phyloP scores from a whole-genome alignment of 2,329 filamentous ascomycete genomes.

The Fusarium chlamydosporum region DNA sequence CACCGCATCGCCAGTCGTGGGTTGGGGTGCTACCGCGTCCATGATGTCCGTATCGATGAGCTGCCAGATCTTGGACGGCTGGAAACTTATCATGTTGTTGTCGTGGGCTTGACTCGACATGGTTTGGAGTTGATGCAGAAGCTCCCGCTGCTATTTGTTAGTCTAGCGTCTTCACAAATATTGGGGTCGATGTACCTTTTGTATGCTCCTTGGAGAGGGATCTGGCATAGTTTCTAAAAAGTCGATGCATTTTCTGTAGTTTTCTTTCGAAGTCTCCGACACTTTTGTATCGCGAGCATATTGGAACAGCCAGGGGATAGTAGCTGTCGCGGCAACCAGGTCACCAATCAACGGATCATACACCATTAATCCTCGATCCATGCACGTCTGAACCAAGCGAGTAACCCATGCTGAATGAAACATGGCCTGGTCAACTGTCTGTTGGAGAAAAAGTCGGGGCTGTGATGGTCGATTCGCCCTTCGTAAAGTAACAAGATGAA shows the following conservation, averaged over 20 bases:
- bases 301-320: constrained; percentile 46
- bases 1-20: constrained; percentile 6
- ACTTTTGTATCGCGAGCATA: constrained; percentile 42
- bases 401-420: constrained; percentile 47
- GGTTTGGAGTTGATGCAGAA: constrained; percentile 32
- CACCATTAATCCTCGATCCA: constrained; percentile 38
- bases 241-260: constrained; percentile 34
- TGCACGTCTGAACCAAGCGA: constrained; percentile 40
- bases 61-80: constrained; percentile 40
- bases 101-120: constrained; percentile 40
- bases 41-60: constrained; percentile 38
- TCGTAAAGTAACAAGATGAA: constrained; percentile 40
- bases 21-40: constrained; percentile 31
- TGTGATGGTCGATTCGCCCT: constrained; percentile 30
- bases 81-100: constrained; percentile 43
- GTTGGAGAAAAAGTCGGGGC: constrained; percentile 37
- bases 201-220: constrained; percentile 26
- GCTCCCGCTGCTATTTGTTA: constrained; percentile 17
- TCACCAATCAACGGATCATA: constrained; percentile 43
- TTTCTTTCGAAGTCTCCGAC: constrained; percentile 36
- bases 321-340: constrained; percentile 43
- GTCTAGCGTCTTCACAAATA: fast-evolving
- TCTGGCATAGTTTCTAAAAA: constrained; percentile 39
- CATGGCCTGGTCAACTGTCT: constrained; percentile 45
- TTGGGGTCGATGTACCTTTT: constrained; percentile 16